Percentiles rank a stretch among this genome's conserved stretches.
These are phyloP conservation scores for Ophiocordyceps australis DNA, from an alignment of 2,329 filamentous ascomycete species.

Conservation along the genomic window DNA sequence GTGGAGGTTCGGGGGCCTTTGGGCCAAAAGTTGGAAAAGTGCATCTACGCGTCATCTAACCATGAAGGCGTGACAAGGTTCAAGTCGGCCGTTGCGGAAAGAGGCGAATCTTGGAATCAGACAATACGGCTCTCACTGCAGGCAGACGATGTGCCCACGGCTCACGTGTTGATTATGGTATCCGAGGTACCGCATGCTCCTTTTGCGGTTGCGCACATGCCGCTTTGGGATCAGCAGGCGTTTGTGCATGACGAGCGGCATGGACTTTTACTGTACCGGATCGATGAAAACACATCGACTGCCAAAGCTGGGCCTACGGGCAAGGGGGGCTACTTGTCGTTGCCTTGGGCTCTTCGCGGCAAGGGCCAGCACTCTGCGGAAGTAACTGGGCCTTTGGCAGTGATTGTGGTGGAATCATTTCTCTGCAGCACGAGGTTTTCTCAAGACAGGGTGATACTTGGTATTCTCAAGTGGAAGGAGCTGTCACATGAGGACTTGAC, in stretches of 20 bases:
- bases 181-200: constrained; percentile 74
- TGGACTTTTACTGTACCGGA: constrained; percentile 66
- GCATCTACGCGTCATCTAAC: constrained; percentile 77
- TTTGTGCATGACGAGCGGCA: constrained; percentile 79
- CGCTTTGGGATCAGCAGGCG: constrained; percentile 79
- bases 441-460: constrained; percentile 73
- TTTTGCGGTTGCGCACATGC: constrained; percentile 84
- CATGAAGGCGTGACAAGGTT: constrained; percentile 63
- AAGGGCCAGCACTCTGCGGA: constrained; percentile 53
- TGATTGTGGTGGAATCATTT: constrained; percentile 64
- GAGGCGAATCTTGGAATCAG: constrained; percentile 73
- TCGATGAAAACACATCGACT: constrained; percentile 75
- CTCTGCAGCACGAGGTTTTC: constrained; percentile 91
- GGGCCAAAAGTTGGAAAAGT: constrained; percentile 72
- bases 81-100: constrained; percentile 65
- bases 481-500: constrained; percentile 53
- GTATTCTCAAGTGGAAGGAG: constrained; percentile 74
- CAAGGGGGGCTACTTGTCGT: constrained; percentile 69
- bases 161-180: constrained; percentile 79
- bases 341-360: constrained; percentile 60
- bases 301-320: constrained; percentile 42
- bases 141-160: constrained; percentile 60
- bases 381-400: constrained; percentile 62
- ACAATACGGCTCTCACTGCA: constrained; percentile 68
- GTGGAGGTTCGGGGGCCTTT: constrained; percentile 67